A percentile compares a stretch with the other conserved stretches of the same genome.
Evolutionary conservation across 2,329 filamentous ascomycete species (phyloP).

Genomic region (Orbilia oligospora): DNA sequence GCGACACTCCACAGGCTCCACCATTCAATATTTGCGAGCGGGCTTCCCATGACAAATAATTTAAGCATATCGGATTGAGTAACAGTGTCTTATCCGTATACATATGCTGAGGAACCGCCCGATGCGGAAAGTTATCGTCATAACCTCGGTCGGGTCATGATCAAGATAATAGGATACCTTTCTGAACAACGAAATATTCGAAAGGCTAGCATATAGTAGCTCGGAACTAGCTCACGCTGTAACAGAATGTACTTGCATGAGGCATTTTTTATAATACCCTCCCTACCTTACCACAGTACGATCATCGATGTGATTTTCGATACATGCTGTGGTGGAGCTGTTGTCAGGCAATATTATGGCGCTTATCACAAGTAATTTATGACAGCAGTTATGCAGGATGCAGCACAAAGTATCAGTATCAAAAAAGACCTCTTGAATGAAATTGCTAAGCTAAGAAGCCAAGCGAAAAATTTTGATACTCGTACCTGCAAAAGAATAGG

Average conservation of each 20-base stretch:
- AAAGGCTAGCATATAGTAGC: not conserved
- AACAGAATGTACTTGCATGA: constrained; percentile 15
- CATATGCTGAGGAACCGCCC: constrained; percentile 23
- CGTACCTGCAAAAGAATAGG: constrained; percentile 19
- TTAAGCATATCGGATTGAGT: constrained; percentile 29
- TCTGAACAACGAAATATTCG: not conserved
- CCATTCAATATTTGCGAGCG: not conserved
- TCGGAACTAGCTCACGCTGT: not conserved
- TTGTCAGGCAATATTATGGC: constrained; percentile 32
- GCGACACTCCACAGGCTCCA: constrained; percentile 10
- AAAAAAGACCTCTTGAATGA: not conserved
- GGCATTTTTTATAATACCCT: constrained; percentile 24
- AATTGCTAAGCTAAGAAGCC: constrained; percentile 12
- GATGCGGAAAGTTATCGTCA: constrained; percentile 21
- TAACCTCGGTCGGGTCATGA: constrained; percentile 13
- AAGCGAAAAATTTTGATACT: not conserved
- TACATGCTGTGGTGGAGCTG: constrained; percentile 25
- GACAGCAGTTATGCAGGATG: constrained; percentile 24
- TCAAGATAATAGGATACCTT: not conserved
- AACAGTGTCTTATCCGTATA: constrained; percentile 12
- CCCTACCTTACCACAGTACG: not conserved
- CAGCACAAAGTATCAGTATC: constrained; percentile 13
- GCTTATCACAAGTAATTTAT: constrained; percentile 25
- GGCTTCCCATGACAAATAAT: constrained; percentile 24
- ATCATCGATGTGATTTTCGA: constrained; percentile 15